Evolutionary conservation across 192 early-diverging fungal genomes (phyloP), one percentile per base, ranked within the genome.

Genomic region (Chytriomyces confervae): DNA sequence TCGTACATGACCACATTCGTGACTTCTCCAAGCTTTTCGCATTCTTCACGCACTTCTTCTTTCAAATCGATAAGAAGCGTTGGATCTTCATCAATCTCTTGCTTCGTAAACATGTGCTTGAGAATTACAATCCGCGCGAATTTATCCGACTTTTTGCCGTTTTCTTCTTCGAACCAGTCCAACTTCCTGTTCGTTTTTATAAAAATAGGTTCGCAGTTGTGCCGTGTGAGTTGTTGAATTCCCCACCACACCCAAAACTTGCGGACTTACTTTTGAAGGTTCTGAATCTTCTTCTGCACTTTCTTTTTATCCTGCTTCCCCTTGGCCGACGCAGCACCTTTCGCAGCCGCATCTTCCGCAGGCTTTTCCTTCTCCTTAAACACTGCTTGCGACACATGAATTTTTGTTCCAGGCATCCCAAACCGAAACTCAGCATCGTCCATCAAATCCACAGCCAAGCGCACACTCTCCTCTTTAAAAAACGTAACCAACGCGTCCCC

Each of bases 1-100:
- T 99, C 97, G 79, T 94, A 98, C 11, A 99, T 81, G 51, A 95
- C 91, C 6, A 99, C 94, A 77, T 95, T 97, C 23, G 96, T 96
- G 3, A 98, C 96, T 64, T 93, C 92, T 13, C 97, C 97, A 10
- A 97, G 77, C 69, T 93, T 95, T 76, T 97, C 96, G 78, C 96
- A 96, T 73, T 99, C 97, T 24, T 88, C 85, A 5, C 97, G 90
- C 13, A 99, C 92, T 78, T 99, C 97, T 51, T 97, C 92, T 62
- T 96, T 94, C 70, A 99, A 83, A 50, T 99, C 97, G 20, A 99
- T 81, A 46, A 98, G 71, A 60, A 97, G 75, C 0, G 93, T 90
- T 6, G 95, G 93, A 77, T 97, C 95, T 18, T 91, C 90, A 85
- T 98, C 94, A 1, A 99, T 77, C 82, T 99, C 96, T 50, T 91